Evolutionary conservation across 2,329 filamentous ascomycete species (phyloP), one percentile per base, ranked within the genome.

Genomic region (Trematosphaeria pertusa): DNA sequence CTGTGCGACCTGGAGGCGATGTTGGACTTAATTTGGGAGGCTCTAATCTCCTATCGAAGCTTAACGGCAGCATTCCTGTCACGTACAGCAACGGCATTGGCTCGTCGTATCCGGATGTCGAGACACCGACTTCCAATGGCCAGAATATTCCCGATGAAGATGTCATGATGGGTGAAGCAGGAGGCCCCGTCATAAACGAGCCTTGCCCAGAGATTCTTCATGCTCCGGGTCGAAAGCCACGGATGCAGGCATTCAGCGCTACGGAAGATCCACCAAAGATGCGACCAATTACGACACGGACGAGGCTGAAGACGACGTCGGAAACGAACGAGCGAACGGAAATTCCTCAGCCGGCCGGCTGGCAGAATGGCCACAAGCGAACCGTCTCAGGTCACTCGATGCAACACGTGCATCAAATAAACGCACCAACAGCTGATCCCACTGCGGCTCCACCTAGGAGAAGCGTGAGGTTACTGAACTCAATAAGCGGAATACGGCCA

Each of bases 321-420:
- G 74, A 77, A 39, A 64, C 60, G 12, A 62, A 57, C 7, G 72
- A 76, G 33, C 64, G 69, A 18, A 62, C 65, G 40, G 65, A 74
- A 20, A 69, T 71, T 26, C 65, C 67, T 3, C 52, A 65, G 28
- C 69, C 69, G 6, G 65, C 69, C 28, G 65, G 65, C 12, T 45
- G 36, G 43, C 62, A 73, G 52, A 70, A 71, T 24, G 89, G 92
- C 50, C 85, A 91, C 69, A 97, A 97, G 75, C 85, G 93, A 58
- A 97, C 91, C 1, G 83, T 96, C n/a, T 96, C 93, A 31, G 93
- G 93, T 3, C 90, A 96, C 58, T 75, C 78, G 5, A 64, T 72
- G n/a, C 71, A 73, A 33, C 55, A 65, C 4, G 58, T 54, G 14
- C 22, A 44, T 11, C 53, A 71, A 20, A 53, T 59, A 38, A 49